Base-by-base conservation (phyloP, 1,139 yeast genomes). In the Saccharomycopsis crataegensis region DNA sequence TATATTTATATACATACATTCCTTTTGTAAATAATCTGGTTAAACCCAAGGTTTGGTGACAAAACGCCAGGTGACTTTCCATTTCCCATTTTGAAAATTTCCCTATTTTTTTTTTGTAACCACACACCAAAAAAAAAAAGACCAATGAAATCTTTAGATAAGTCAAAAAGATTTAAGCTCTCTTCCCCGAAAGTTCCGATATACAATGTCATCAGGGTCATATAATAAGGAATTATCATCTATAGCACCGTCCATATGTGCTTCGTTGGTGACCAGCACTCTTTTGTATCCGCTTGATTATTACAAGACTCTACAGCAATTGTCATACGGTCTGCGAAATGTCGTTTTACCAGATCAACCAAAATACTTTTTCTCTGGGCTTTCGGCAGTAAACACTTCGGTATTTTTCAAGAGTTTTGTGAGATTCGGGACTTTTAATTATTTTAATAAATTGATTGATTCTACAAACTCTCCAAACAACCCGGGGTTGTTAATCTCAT, bases 401-500 rank as follows among this genome's bases (percentile, higher is more conserved):
- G 40, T 54, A n/a, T 36, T 56, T 33, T n/a, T 40, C 42, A 56
- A 56, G 40, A 40, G 57, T 11, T 49, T 45, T 17, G 43, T 43
- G 16, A 37, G 58, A 22, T 56, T 56, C 43, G 45, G 40, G 7
- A 46, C 51, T 5, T 56, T 51, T 36, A 49, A 54, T 33, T 56
- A 54, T 33, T 43, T 44, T 8, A 56, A 56, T 34, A 34, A 33
- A n/a, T 16, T 48, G 22, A 46, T 54, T 37, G 52, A 45, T n/a
- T 77, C 60, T 1, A 72, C 79, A 22, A 82, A 78, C 22, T 67
- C 69, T 46, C 78, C 78, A 31, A 77, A 91, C 2, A 90, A 91
- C 3, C 87, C 90, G 9, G 69, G 87, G 59, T 76, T 86, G 50
- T 84, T 84, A 8, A 81, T 87, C 57, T 97, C 97, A 2, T 97